These are phyloP conservation scores for Turnera subulata DNA, from an alignment of 345 rosid species.

Conservation along the genomic window DNA sequence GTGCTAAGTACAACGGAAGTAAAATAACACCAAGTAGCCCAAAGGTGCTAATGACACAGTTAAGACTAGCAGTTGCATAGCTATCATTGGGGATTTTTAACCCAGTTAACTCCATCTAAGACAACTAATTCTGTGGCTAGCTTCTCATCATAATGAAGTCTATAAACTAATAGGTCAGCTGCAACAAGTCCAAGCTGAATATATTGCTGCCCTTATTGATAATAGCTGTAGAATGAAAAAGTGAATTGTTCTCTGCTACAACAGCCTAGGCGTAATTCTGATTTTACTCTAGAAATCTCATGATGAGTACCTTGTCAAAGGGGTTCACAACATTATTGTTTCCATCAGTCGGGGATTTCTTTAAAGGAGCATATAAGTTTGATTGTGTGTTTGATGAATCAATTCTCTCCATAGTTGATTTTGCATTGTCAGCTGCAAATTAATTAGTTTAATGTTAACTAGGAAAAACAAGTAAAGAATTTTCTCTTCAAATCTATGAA, in stretches of 20 bases:
- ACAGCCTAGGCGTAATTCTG: neutral
- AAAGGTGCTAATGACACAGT: neutral
- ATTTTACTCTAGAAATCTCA: neutral
- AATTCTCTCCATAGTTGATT: slow-evolving; percentile 16
- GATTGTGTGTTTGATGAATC: slow-evolving; percentile 15
- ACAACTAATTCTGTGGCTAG: neutral
- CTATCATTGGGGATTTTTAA: no score
- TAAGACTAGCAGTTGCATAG: no score
- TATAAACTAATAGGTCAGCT: neutral
- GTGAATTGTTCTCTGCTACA: neutral
- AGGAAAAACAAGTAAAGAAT: slow-evolving; percentile 4
- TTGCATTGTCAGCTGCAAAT: slow-evolving; percentile 31
- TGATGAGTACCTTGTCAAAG: slow-evolving; percentile 70
- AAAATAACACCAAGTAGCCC: neutral
- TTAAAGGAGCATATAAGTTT: slow-evolving; percentile 20
- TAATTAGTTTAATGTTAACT: slow-evolving; percentile 7
- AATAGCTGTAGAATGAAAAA: no score
- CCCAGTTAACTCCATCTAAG: neutral
- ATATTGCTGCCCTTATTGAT: no score
- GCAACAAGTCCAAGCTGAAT: neutral
- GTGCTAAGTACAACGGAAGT: neutral
- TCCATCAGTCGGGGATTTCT: slow-evolving; percentile 55
- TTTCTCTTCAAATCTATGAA: neutral
- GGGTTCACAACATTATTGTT: slow-evolving; percentile 81
- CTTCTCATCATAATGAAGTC: neutral